These are phyloP conservation scores for Penicillium cosmopolitanum DNA, from an alignment of 495 filamentous ascomycete species.

Conservation along the genomic window DNA sequence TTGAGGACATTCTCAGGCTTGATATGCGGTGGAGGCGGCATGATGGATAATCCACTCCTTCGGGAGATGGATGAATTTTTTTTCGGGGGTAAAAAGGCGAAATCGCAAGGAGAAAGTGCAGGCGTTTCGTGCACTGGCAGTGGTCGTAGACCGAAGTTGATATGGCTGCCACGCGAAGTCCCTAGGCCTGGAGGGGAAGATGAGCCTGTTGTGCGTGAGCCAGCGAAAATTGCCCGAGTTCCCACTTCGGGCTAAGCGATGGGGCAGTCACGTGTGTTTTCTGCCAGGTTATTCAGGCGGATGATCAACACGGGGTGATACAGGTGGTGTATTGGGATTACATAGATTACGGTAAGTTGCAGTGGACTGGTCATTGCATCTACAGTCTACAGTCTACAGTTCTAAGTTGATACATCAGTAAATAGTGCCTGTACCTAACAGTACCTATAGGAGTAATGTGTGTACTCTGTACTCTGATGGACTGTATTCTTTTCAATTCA, in stretches of 20 bases:
- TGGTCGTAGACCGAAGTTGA: conserved; percentile 28
- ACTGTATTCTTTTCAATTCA: too few relatives aligned
- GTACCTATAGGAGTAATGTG: too few relatives aligned
- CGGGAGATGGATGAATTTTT: conserved; percentile 17
- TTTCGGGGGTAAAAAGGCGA: conserved; percentile 12
- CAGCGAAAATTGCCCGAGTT: conserved; percentile 42
- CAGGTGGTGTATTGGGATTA: neutral
- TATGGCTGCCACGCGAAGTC: conserved; percentile 49
- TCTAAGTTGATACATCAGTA: too few relatives aligned
- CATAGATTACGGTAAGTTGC: too few relatives aligned
- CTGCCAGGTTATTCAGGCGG: neutral
- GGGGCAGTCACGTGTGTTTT: conserved; percentile 34
- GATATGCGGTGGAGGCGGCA: conserved; percentile 94
- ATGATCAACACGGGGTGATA: neutral
- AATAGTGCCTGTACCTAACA: too few relatives aligned
- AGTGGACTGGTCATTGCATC: too few relatives aligned
- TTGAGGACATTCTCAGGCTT: conserved; percentile 99
- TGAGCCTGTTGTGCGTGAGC: conserved; percentile 47
- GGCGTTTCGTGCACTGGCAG: conserved; percentile 32
- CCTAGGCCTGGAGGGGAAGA: conserved; percentile 35
- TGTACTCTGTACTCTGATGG: too few relatives aligned
- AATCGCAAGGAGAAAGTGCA: conserved; percentile 5
- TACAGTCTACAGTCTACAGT: too few relatives aligned
- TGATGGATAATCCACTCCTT: conserved; percentile 58
- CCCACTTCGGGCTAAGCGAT: conserved; percentile 50